phyloP scores from a whole-genome alignment of 768 basidiomycete genomes.

The Tylopilus sp. region DNA sequence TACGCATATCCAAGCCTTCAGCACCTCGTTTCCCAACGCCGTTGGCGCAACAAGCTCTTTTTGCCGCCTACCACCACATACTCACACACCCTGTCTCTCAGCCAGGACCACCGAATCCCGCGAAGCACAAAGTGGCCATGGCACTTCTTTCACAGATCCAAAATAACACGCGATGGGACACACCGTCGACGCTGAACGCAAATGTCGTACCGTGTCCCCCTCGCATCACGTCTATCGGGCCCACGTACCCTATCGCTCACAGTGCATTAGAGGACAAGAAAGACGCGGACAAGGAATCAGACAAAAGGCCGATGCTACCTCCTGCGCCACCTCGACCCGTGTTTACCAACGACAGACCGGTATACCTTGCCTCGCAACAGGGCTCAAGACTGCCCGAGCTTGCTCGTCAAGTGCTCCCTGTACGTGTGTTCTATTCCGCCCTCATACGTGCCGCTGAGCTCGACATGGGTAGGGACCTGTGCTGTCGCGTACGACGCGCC shows the following conservation, averaged over 20 bases:
- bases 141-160: conserved; percentile 59
- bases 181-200: conserved; percentile 62
- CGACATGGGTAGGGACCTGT: conserved; percentile 46
- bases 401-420: conserved; percentile 63
- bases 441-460: not conserved
- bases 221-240: conserved; percentile 58
- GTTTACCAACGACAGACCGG: conserved; percentile 49
- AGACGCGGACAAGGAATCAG: conserved; percentile 53
- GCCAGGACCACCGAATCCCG: conserved; percentile 49
- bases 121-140: conserved; percentile 76
- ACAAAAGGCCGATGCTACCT: conserved; percentile 35
- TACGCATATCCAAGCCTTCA: conserved; percentile 17
- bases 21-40: conserved; percentile 42
- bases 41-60: conserved; percentile 59
- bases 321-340: conserved; percentile 36
- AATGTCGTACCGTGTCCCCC: conserved; percentile 58
- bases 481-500: conserved; percentile 54
- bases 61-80: conserved; percentile 73
- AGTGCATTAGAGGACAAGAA: conserved; percentile 34
- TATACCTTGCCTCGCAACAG: conserved; percentile 64
- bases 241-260: conserved; percentile 57
- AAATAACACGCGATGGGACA: conserved; percentile 60
- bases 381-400: conserved; percentile 63
- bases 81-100: conserved; percentile 64
- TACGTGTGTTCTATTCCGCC: conserved; percentile 33